These are phyloP conservation scores for Plasmodium billcollinsi DNA, from an alignment of 169 alveolate genomes.

Conservation along the genomic window DNA sequence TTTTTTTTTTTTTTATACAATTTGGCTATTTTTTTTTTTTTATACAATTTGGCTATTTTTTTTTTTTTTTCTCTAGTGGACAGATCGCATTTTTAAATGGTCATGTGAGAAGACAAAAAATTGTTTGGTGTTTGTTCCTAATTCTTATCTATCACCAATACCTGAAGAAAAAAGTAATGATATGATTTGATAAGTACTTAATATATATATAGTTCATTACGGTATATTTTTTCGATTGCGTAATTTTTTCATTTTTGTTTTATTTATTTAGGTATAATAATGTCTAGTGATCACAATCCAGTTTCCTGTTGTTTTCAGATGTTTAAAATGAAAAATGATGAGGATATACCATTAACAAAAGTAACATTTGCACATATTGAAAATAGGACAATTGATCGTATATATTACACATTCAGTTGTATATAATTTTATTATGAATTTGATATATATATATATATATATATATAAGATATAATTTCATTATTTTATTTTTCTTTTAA, in stretches of 20 bases:
- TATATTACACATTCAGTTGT: background rate
- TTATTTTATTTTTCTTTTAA: background rate
- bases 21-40: background rate
- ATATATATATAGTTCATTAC: background rate
- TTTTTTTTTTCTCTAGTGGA: constrained; percentile 77
- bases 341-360: constrained; percentile 57
- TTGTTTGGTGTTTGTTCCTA: constrained; percentile 81
- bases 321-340: constrained; percentile 71
- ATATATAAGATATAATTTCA: background rate
- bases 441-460: background rate
- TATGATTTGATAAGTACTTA: background rate
- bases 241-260: background rate
- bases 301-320: constrained; percentile 83
- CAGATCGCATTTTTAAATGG: constrained; percentile 87
- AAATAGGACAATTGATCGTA: background rate
- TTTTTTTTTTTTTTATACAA: background rate
- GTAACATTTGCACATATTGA: constrained; percentile 14
- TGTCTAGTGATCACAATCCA: constrained; percentile 87
- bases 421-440: background rate
- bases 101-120: constrained; percentile 79
- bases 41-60: no score
- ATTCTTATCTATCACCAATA: constrained; percentile 78
- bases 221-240: no score
- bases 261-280: constrained; percentile 64
- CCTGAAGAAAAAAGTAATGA: constrained; percentile 76